Evolutionary conservation across 2,329 filamentous ascomycete species (phyloP), one percentile per base, ranked within the genome.

Genomic region (Rhytidhysteron rufulum): DNA sequence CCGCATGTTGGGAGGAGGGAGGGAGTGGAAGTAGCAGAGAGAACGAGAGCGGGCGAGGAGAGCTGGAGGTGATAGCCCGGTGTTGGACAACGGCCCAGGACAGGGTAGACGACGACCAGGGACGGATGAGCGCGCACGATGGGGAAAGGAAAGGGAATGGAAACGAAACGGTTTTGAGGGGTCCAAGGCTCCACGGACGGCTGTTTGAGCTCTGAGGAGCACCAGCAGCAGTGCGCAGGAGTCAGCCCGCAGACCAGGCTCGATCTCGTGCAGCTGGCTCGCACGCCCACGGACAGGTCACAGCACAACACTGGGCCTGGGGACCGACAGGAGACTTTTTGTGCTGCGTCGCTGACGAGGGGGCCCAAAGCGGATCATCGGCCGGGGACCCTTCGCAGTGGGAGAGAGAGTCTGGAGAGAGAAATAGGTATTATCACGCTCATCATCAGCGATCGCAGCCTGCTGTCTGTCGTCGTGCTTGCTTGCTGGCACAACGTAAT

Each of bases 191-290:
- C n/a, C n/a, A n/a, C n/a, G n/a, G n/a, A n/a, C n/a, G n/a, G n/a
- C n/a, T n/a, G n/a, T n/a, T n/a, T n/a, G n/a, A n/a, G n/a, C n/a
- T n/a, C n/a, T n/a, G n/a, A n/a, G n/a, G n/a, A n/a, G n/a, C n/a
- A n/a, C n/a, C n/a, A n/a, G n/a, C n/a, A n/a, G n/a, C n/a, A n/a
- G n/a, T n/a, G n/a, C n/a, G n/a, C 43, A 46, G 24, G 36, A 40
- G 45, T 45, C 44, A 47, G 44, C 34, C 40, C 32, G 39, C 37
- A 34, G 33, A 40, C 43, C 37, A 39, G 34, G 40, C 33, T 24
- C 41, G 35, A 44, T 47, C 41, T 47, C 25, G 29, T 40, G 43
- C 43, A 43, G 41, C 17, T 15, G 31, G n/a, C n/a, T n/a, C n/a
- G n/a, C n/a, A n/a, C n/a, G n/a, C n/a, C n/a, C n/a, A n/a, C n/a